Conservation (phyloP, 805 yeast species). For the Sugiyamaella qingdaonensis region DNA sequence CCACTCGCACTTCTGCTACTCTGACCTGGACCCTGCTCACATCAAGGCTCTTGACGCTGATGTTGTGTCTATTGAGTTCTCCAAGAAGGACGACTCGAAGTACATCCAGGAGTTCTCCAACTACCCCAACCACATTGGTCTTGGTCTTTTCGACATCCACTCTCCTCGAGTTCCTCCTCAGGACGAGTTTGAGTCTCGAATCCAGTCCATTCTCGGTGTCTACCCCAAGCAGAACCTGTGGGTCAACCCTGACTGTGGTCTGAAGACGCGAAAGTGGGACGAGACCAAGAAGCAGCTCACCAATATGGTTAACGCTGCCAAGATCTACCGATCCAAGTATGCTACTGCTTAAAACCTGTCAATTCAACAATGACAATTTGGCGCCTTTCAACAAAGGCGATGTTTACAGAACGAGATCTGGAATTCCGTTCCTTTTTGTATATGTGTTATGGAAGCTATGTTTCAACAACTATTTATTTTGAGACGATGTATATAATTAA, state of each 20-base stretch:
- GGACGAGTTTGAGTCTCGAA: constrained; percentile 92
- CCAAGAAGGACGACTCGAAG: constrained; percentile 98
- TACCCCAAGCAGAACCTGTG: constrained; percentile 98
- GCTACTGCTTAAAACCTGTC: constrained; percentile 20
- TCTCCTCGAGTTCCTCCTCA: constrained; percentile 99
- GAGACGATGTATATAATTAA: constrained; percentile 8
- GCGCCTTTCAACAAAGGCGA: constrained; percentile 7
- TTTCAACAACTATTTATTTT: constrained; percentile 17
- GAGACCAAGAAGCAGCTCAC: constrained; percentile 93
- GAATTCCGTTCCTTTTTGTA: not conserved
- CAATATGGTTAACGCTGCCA: constrained; percentile 99
- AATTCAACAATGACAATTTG: constrained; percentile 2
- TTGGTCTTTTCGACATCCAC: constrained; percentile 98
- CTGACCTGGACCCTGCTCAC: constrained; percentile 98
- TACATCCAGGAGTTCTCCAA: constrained; percentile 96
- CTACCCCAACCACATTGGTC: constrained; percentile 99
- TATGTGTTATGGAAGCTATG: constrained; percentile 13
- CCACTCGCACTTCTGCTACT: constrained; percentile 99
- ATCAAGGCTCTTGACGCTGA: constrained; percentile 99
- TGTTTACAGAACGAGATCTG: constrained; percentile 5
- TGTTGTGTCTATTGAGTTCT: constrained; percentile 98
- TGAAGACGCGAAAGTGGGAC: constrained; percentile 99
- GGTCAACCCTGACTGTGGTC: constrained; percentile 99
- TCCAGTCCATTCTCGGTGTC: constrained; percentile 89
- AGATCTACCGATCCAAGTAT: constrained; percentile 75